A percentile compares a stretch with the other conserved stretches of the same genome.
These are phyloP conservation scores for Vanrija pseudolonga DNA, from an alignment of 1,284 basidiomycete genomes.

Conservation along the genomic window DNA sequence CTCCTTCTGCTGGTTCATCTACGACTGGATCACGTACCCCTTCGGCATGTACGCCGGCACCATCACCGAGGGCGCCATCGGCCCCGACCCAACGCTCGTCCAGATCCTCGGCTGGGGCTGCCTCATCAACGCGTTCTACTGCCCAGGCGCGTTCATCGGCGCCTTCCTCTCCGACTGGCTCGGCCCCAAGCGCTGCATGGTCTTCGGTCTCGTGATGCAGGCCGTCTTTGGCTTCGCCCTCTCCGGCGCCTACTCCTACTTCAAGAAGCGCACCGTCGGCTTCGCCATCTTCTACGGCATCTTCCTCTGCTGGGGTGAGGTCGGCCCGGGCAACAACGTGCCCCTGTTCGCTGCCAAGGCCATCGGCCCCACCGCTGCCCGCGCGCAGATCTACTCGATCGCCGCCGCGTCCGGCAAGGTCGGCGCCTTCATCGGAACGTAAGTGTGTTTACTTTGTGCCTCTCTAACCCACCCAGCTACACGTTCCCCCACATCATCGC, in stretches of 20 bases:
- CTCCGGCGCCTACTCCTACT: conserved; percentile 66
- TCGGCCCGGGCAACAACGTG: conserved; percentile 72
- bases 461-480: conserved; percentile 38
- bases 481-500: conserved; percentile 61
- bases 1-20: conserved; percentile 63
- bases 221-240: conserved; percentile 80
- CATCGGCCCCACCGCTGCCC: conserved; percentile 70
- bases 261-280: conserved; percentile 56
- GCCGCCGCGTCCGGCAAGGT: conserved; percentile 85
- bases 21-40: conserved; percentile 53
- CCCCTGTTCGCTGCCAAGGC: conserved; percentile 76
- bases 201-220: conserved; percentile 65
- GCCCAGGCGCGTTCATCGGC: conserved; percentile 39
- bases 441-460: not conserved
- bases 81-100: conserved; percentile 29
- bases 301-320: conserved; percentile 69
- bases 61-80: conserved; percentile 34
- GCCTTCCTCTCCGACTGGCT: conserved; percentile 42
- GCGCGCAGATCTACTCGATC: conserved; percentile 78
- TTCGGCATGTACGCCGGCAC: conserved; percentile 81
- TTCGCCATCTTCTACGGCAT: conserved; percentile 87
- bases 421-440: conserved; percentile 70
- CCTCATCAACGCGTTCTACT: conserved; percentile 52
- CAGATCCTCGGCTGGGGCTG: conserved; percentile 44
- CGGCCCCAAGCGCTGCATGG: conserved; percentile 62